Percentiles rank a stretch among this genome's conserved stretches.
phyloP scores from a whole-genome alignment of 495 filamentous ascomycete genomes.

The Viridothelium virens region DNA sequence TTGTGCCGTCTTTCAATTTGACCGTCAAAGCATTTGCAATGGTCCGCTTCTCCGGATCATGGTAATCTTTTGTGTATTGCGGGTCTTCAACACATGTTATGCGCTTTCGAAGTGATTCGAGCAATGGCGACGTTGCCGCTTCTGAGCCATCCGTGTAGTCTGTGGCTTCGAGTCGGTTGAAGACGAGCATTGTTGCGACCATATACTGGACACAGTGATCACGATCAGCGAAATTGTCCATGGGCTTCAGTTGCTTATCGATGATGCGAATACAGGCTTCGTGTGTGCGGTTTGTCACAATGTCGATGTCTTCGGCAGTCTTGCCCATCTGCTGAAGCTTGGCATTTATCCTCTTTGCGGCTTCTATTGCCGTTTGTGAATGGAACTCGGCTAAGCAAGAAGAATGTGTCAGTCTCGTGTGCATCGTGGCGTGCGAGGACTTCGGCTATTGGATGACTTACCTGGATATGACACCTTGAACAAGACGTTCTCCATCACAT shows the following conservation, averaged over 20 bases:
- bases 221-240: slow-evolving; percentile 99
- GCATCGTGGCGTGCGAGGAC: not conserved
- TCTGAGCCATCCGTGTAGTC: slow-evolving; percentile 90
- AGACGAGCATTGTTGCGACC: slow-evolving; percentile 90
- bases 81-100: slow-evolving; percentile 95
- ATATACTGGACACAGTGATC: slow-evolving; percentile 99
- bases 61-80: slow-evolving; percentile 89
- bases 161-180: slow-evolving; percentile 78
- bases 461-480: slow-evolving; percentile 98
- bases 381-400: slow-evolving; percentile 76
- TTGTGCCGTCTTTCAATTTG: slow-evolving; percentile 88
- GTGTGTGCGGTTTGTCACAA: slow-evolving; percentile 87
- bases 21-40: slow-evolving; percentile 95
- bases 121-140: slow-evolving; percentile 79
- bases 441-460: slow-evolving; percentile 35
- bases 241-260: slow-evolving; percentile 98
- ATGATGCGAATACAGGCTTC: slow-evolving; percentile 98
- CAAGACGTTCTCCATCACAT: slow-evolving; percentile 99
- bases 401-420: slow-evolving; percentile 11
- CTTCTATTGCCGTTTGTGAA: slow-evolving; percentile 96
- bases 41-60: slow-evolving; percentile 81
- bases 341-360: slow-evolving; percentile 75
- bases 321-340: slow-evolving; percentile 79
- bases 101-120: slow-evolving; percentile 81
- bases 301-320: slow-evolving; percentile 88